Evolutionary conservation across 345 rosid species (phyloP).

Genomic region (Cardamine occulta): DNA sequence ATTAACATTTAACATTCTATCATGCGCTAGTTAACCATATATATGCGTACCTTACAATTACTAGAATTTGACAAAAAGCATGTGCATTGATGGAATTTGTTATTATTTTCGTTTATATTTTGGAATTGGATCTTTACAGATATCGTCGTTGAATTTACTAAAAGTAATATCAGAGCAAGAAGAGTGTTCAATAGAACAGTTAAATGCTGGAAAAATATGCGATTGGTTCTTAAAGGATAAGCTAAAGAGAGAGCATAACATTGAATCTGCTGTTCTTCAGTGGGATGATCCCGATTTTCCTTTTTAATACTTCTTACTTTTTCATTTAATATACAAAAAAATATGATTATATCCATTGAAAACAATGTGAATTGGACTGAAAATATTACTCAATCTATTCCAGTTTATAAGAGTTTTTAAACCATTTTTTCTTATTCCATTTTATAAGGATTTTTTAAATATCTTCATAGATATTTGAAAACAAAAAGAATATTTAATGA

Average conservation of each 20-base stretch:
- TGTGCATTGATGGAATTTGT: not conserved
- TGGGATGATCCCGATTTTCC: slow-evolving; percentile 89
- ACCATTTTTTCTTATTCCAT: too few species aligned
- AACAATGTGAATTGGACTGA: not conserved
- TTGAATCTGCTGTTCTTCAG: slow-evolving; percentile 78
- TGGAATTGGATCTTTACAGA: slow-evolving; percentile 45
- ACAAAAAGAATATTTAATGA: too few species aligned
- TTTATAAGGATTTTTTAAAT: too few species aligned
- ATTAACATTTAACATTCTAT: not conserved
- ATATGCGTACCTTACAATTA: not conserved
- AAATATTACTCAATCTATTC: too few species aligned
- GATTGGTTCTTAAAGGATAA: slow-evolving; percentile 93
- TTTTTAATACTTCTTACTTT: slow-evolving; percentile 9
- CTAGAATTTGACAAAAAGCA: not conserved
- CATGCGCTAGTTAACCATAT: not conserved
- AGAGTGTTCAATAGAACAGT: slow-evolving; percentile 78
- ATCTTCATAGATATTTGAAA: too few species aligned
- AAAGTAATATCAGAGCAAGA: slow-evolving; percentile 82
- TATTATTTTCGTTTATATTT: not conserved
- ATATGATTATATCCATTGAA: not conserved
- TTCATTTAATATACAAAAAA: not conserved
- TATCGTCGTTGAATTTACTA: slow-evolving; percentile 84
- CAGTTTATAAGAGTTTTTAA: too few species aligned
- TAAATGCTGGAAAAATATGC: slow-evolving; percentile 79
- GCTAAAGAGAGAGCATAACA: slow-evolving; percentile 70